Base-by-base conservation (phyloP, 352 stramenopile genomes). In the Phytophthora sojae region DNA sequence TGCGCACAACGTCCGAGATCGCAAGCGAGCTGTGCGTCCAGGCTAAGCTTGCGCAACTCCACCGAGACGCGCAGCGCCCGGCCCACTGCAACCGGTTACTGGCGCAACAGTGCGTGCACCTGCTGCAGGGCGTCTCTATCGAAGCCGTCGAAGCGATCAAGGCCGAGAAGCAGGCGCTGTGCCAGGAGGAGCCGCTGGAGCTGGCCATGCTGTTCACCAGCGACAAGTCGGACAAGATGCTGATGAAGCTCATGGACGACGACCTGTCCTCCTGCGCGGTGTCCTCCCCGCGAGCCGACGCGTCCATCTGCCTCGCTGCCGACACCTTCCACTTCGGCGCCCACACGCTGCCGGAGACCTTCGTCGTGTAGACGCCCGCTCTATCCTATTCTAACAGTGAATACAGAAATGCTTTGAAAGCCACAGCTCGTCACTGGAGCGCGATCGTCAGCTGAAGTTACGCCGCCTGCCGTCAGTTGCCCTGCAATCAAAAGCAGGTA, bases 1-100 rank as follows among this genome's bases (percentile, higher is more conserved):
- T 61, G 12, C 55, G 63, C 23, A 52, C 65, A 12, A 57, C 65
- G 14, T 50, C 62, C 14, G 66, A 68, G 29, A 71, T 64, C 30
- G 69, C 71, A 8, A 69, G 58, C 8, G 75, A 79, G 21, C 30
- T 83, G 52, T 81, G 68, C 47, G 71, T 75, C 11, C 80, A 83
- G 61, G 80, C 80, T 19, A 79, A 87, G 51, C 52, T 85, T 39
- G 77, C 77, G 12, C 77, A 85, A 47, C 63, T 87, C 49, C 79
- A 85, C 25, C 67, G 77, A 60, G 69, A 79, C n/a, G 61, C 59
- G 25, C 60, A 72, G 15, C 52, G 35, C 29, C 51, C 51, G 6
- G 35, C 64, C 25, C 62, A 64, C 21, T 67, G 47, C 39, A 67
- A 45, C 37, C 54, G 62, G 15, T 30, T 57, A 2, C 37, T 79